These are phyloP conservation scores for Rehmannia glutinosa DNA, from an alignment of 257 asterid species.

Conservation along the genomic window DNA sequence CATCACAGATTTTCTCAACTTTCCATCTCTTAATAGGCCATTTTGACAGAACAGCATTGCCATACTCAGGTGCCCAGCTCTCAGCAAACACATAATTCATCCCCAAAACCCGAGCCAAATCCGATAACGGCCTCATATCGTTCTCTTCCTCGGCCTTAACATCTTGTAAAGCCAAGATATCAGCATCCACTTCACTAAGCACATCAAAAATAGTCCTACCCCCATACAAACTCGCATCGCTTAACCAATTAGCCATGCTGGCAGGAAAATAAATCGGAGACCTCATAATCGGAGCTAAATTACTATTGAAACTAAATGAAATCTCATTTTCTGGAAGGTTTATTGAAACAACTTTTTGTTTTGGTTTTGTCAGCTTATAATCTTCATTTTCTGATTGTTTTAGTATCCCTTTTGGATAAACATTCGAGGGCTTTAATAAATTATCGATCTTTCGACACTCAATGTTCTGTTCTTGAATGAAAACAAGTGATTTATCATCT, in stretches of 20 bases:
- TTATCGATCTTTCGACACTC: too few species aligned
- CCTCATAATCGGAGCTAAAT: constrained; percentile 50
- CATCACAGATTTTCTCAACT: constrained; percentile 72
- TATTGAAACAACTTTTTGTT: constrained; percentile 53
- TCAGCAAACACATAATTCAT: constrained; percentile 90
- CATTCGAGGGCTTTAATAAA: too few species aligned
- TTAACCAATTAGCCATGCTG: constrained; percentile 49
- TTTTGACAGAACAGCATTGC: constrained; percentile 80
- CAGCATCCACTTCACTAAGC: constrained; percentile 82
- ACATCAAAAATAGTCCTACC: constrained; percentile 53
- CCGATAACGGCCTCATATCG: constrained; percentile 80
- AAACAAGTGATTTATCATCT: constrained; percentile 34
- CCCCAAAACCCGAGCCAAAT: constrained; percentile 75
- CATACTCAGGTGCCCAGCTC: constrained; percentile 99
- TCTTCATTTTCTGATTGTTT: constrained; percentile 42
- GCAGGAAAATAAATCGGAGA: constrained; percentile 70
- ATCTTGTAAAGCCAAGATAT: constrained; percentile 77
- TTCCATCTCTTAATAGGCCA: constrained; percentile 90
- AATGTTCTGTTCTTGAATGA: constrained; percentile 36
- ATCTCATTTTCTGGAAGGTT: constrained; percentile 88
- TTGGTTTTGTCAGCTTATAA: constrained; percentile 23
- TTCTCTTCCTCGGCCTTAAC: constrained; percentile 93
- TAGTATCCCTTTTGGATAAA: constrained; percentile 69
- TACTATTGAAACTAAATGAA: constrained; percentile 33
- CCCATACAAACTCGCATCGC: constrained; percentile 35